Evolutionary conservation across 2,329 filamentous ascomycete genomes (phyloP).

Genomic region (Colletotrichum chrysophilum): DNA sequence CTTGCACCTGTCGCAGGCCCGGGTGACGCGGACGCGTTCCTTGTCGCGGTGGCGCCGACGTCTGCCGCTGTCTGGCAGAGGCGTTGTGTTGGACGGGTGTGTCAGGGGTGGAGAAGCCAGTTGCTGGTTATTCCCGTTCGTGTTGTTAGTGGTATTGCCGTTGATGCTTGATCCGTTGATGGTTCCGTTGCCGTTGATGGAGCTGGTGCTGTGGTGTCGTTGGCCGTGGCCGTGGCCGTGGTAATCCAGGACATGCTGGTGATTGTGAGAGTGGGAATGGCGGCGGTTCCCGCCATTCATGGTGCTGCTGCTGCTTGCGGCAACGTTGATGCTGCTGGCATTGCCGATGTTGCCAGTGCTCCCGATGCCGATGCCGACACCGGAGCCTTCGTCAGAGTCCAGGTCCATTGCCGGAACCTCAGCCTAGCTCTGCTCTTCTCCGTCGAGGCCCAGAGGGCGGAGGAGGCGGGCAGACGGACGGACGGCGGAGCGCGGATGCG

Average conservation of each 20-base stretch:
- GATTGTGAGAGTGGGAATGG: constrained; percentile 12
- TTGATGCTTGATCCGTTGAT: background rate
- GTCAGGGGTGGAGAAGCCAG: constrained; percentile 7
- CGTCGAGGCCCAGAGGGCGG: background rate
- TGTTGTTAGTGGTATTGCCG: background rate
- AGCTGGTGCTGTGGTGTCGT: background rate
- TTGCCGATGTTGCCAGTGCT: background rate
- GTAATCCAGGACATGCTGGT: background rate
- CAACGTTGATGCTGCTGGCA: background rate
- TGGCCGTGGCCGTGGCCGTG: background rate
- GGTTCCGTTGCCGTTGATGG: background rate
- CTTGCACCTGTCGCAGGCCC: constrained; percentile 54
- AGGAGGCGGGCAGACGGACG: background rate
- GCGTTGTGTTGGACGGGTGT: background rate
- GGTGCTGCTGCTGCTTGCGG: background rate
- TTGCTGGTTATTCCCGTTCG: background rate
- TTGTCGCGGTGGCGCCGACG: constrained; percentile 17
- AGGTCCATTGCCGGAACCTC: constrained; percentile 7
- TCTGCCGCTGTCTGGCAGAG: constrained; percentile 18
- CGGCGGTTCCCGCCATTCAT: background rate
- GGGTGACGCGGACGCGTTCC: constrained; percentile 46
- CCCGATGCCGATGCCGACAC: constrained; percentile 16
- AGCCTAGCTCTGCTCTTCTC: background rate
- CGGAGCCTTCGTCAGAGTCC: constrained; percentile 9
- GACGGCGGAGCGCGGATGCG: background rate